phyloP scores from a whole-genome alignment of 164 flowering plant species.

The Annona squamosa region DNA sequence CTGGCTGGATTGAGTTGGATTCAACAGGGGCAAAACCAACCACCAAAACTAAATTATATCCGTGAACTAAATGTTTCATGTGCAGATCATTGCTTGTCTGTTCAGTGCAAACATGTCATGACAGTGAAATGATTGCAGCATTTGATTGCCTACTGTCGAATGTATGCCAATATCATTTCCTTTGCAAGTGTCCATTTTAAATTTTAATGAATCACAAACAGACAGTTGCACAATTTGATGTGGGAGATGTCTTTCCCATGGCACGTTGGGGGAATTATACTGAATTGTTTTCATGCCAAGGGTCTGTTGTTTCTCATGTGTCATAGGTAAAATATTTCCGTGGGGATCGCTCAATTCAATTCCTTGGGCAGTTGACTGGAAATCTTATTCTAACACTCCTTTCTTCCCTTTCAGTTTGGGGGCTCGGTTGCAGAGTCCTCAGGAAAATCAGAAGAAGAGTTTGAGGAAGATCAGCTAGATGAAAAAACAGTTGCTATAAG shows the following conservation, averaged over 20 bases:
- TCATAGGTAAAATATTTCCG: not conserved
- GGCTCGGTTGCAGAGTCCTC: conserved; percentile 66
- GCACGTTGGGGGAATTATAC: not conserved
- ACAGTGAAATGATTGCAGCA: too few relatives aligned
- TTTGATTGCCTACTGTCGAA: too few relatives aligned
- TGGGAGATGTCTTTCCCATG: not conserved
- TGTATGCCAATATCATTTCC: too few relatives aligned
- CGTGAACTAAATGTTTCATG: too few relatives aligned
- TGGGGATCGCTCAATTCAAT: not conserved
- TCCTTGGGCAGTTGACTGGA: not conserved
- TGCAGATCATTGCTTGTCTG: too few relatives aligned
- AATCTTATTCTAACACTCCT: not conserved
- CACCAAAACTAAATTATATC: too few relatives aligned
- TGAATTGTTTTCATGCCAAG: not conserved
- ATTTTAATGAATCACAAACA: not conserved
- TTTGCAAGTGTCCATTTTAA: too few relatives aligned
- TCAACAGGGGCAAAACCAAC: too few relatives aligned
- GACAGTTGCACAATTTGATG: not conserved
- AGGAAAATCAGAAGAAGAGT: conserved; percentile 55
- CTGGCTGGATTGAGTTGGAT: too few relatives aligned
- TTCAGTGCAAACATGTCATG: too few relatives aligned
- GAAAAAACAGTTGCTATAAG: conserved; percentile 23
- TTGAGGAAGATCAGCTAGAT: conserved; percentile 30
- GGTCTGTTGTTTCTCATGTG: not conserved
- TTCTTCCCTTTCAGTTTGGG: conserved; percentile 20